phyloP scores from a whole-genome alignment of 108 stramenopile genomes.

The Phaeodactylum tricornutum region DNA sequence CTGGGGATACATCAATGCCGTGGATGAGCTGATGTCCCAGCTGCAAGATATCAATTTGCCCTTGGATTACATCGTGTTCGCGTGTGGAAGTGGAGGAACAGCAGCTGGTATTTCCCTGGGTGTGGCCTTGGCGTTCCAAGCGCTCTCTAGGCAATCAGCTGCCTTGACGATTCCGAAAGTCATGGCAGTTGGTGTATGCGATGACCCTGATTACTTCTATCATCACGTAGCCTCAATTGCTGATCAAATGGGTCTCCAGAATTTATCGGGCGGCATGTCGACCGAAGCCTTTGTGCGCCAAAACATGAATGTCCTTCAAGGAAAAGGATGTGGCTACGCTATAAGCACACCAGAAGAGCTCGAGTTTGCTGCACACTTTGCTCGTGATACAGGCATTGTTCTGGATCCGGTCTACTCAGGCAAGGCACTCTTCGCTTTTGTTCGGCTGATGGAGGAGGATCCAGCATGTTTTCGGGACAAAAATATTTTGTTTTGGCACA shows the following conservation, averaged over 20 bases:
- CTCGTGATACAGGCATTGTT: conserved; percentile 67
- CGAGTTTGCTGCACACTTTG: conserved; percentile 53
- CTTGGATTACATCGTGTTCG: conserved; percentile 82
- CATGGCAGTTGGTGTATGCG: conserved; percentile 86
- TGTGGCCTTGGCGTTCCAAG: conserved; percentile 39
- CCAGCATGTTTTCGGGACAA: conserved; percentile 12
- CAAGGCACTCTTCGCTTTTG: conserved; percentile 76
- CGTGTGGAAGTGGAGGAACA: conserved; percentile 86
- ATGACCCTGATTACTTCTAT: conserved; percentile 84
- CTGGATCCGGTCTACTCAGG: conserved; percentile 89
- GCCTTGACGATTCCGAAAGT: conserved; percentile 29
- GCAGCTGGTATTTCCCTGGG: conserved; percentile 75
- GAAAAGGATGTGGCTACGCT: conserved; percentile 79
- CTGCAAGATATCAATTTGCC: conserved; percentile 7
- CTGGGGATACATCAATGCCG: conserved; percentile 81
- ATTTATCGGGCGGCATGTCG: neutral
- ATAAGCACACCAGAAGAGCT: conserved; percentile 64
- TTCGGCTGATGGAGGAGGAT: conserved; percentile 31
- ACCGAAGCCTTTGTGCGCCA: conserved; percentile 35
- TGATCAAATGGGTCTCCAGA: conserved; percentile 51
- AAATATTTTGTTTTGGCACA: conserved; percentile 84
- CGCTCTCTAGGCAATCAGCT: conserved; percentile 3
- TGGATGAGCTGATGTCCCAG: conserved; percentile 57
- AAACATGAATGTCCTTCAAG: conserved; percentile 52
- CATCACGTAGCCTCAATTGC: conserved; percentile 42